Conservation (phyloP, 2,329 filamentous ascomycete species). For the Raffaelea deltoideospora region DNA sequence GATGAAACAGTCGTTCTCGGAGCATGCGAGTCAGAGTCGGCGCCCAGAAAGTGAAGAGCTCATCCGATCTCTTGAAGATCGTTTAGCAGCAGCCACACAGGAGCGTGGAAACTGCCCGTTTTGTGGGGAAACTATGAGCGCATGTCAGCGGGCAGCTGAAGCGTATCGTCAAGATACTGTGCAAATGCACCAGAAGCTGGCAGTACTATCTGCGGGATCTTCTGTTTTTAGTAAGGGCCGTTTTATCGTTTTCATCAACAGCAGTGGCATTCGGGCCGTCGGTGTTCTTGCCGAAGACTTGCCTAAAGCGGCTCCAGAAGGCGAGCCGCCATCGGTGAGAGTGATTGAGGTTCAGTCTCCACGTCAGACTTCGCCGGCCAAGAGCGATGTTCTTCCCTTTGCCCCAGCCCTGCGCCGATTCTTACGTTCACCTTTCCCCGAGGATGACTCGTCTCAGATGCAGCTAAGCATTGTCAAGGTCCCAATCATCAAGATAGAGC, state of each 20-base stretch:
- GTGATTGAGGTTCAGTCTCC: slow-evolving; percentile 62
- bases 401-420: slow-evolving; percentile 53
- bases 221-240: slow-evolving; percentile 63
- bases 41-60: slow-evolving; percentile 92
- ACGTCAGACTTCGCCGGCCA: slow-evolving; percentile 53
- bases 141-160: slow-evolving; percentile 69
- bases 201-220: slow-evolving; percentile 69
- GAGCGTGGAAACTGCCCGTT: slow-evolving; percentile 70
- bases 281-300: slow-evolving; percentile 47
- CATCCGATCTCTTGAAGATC: slow-evolving; percentile 81
- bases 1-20: slow-evolving; percentile 99
- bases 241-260: slow-evolving; percentile 62
- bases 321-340: slow-evolving; percentile 52
- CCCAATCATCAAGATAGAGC: slow-evolving; percentile 66
- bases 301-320: slow-evolving; percentile 36
- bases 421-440: slow-evolving; percentile 49
- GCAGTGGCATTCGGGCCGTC: slow-evolving; percentile 68
- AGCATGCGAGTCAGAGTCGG: slow-evolving; percentile 89
- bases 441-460: slow-evolving; percentile 50
- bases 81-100: slow-evolving; percentile 58
- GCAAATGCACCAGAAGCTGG: slow-evolving; percentile 61
- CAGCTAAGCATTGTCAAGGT: slow-evolving; percentile 54
- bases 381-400: slow-evolving; percentile 82
- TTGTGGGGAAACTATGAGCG: slow-evolving; percentile 67
- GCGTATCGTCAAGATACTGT: slow-evolving; percentile 65